phyloP scores from a whole-genome alignment of 2,329 filamentous ascomycete species.

The Arthrobotrys pseudoclavata region DNA sequence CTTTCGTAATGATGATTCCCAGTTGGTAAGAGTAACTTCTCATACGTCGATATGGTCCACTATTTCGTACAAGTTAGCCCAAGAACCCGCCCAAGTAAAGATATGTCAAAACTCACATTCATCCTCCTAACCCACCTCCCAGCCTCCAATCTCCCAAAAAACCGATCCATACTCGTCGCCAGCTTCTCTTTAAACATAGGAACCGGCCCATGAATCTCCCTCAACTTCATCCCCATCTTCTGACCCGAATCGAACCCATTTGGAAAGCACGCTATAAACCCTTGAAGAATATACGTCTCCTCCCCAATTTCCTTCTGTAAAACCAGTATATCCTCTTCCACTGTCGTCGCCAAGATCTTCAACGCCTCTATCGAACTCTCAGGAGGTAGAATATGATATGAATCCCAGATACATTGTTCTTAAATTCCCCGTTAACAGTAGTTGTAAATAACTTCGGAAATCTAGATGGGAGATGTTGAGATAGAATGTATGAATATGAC shows the following conservation, averaged over 20 bases:
- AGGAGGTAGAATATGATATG: conserved; percentile 58
- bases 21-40: conserved; percentile 66
- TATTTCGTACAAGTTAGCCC: conserved; percentile 61
- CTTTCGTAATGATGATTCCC: conserved; percentile 65
- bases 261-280: conserved; percentile 71
- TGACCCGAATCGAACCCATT: conserved; percentile 70
- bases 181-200: conserved; percentile 71
- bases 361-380: conserved; percentile 64
- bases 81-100: neutral
- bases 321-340: conserved; percentile 70
- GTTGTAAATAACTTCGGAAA: conserved; percentile 68
- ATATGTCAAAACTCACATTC: conserved; percentile 67
- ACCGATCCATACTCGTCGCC: conserved; percentile 71
- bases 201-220: conserved; percentile 71
- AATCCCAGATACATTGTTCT: conserved; percentile 67
- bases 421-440: conserved; percentile 63
- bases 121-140: conserved; percentile 70
- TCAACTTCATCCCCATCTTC: conserved; percentile 70
- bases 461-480: conserved; percentile 69
- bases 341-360: conserved; percentile 68
- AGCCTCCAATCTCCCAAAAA: conserved; percentile 69
- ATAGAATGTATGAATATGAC: conserved; percentile 69
- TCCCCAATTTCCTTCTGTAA: conserved; percentile 67
- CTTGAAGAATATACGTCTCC: conserved; percentile 63
- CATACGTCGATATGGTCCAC: conserved; percentile 70